Base-by-base conservation (phyloP, 2,329 filamentous ascomycete species). In the Penicillium sp. region DNA sequence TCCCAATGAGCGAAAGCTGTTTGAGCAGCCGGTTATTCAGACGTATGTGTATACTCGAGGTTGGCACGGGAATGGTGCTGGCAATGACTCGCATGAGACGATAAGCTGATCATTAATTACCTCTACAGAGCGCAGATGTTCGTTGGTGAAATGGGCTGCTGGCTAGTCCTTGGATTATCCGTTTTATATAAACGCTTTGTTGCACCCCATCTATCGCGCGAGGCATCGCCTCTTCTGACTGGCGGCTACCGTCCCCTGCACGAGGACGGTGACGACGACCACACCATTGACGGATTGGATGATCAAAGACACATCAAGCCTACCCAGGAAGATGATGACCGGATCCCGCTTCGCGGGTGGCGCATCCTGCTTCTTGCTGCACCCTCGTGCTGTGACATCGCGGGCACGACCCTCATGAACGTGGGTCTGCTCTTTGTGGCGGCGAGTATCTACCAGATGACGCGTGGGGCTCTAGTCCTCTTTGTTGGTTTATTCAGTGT, bases 381-480 rank as follows among this genome's bases (percentile, higher is more conserved):
- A 9, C 93, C 93, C 1, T 87, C 93, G 34, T 85, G 89, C 63
- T 96, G 90, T 71, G 93, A 98, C 66, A 95, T 97, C 55, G 82
- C 87, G 20, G 93, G 89, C 39, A 98, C 93, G 4, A 98, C 93
- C 3, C 79, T 97, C 45, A 97, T 98, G 90, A 98, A 98, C 64
- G 87, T 89, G 4, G 93, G 93, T 3, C 77, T 98, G 56, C 77
- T 97, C 40, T 90, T 97, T 65, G 90, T 97, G 20, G 93, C 88
- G 10, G 89, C 93, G 1, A 94, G 88, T 50, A 96, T 98, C 63
- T 98, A 96, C 71, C 93, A 98, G 72, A 98, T 98, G 93, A 97
- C 91, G 1, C 79, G 93, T 49, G 93, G 93, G 7, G 93, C 93
- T 0, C 77, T 98, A 34, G 91, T 98, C 3, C 77, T 98, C 6